Evolutionary conservation across 192 early-diverging fungal genomes (phyloP).

Genomic region (Chytriomyces confervae): DNA sequence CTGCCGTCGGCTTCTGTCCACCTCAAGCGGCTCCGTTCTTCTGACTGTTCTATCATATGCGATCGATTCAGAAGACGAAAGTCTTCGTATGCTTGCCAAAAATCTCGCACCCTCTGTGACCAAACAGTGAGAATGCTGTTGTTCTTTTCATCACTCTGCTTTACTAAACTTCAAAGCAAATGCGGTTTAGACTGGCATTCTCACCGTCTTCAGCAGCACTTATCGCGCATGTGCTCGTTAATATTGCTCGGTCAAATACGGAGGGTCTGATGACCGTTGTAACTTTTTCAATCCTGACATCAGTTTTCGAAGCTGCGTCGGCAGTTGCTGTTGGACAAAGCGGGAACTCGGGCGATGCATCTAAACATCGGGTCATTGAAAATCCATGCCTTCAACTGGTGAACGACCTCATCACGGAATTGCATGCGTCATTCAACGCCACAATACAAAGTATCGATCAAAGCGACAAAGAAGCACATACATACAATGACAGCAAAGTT

Average conservation of each 20-base stretch:
- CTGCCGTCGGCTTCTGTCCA: not conserved
- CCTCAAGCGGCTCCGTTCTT: not conserved
- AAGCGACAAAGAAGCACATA: not conserved
- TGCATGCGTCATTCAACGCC: not conserved
- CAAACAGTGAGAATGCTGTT: not conserved
- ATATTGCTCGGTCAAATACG: too few species aligned
- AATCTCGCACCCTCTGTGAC: not conserved
- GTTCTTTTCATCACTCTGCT: not conserved
- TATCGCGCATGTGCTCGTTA: too few species aligned
- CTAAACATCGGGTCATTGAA: not conserved
- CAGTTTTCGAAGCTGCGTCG: too few species aligned
- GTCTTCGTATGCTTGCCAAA: not conserved
- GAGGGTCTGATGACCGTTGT: too few species aligned
- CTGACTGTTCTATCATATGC: not conserved
- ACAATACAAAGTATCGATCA: not conserved
- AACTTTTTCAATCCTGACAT: too few species aligned
- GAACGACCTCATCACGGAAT: not conserved
- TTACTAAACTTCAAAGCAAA: not conserved
- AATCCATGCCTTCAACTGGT: not conserved
- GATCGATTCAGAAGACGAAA: not conserved
- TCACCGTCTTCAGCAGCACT: too few species aligned
- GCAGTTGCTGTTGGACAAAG: not conserved
- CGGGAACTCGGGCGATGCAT: not conserved
- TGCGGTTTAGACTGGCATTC: too few species aligned
- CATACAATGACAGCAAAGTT: not conserved